phyloP scores from a whole-genome alignment of 805 yeast species.

The Pichia cabralensis region DNA sequence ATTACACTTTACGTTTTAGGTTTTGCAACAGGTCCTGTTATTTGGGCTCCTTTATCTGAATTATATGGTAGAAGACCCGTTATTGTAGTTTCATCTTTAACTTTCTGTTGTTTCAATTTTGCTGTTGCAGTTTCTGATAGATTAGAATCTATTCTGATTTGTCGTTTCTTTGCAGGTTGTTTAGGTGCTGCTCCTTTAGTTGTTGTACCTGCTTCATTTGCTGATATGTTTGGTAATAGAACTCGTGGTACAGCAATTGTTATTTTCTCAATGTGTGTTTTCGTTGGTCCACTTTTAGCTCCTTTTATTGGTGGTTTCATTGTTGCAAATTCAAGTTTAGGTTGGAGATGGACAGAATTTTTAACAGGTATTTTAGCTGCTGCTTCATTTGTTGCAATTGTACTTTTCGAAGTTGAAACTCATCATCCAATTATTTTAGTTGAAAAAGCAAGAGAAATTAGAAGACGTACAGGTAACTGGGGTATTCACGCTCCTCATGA shows the following conservation, averaged over 20 bases:
- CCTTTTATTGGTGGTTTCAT: slow-evolving; percentile 74
- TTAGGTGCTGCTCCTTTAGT: slow-evolving; percentile 81
- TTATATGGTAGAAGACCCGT: slow-evolving; percentile 61
- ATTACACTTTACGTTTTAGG: slow-evolving; percentile 83
- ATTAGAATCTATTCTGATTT: slow-evolving; percentile 63
- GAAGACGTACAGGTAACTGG: slow-evolving; percentile 71
- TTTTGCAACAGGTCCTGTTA: slow-evolving; percentile 84
- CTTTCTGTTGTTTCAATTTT: slow-evolving; percentile 51
- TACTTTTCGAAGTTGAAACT: slow-evolving; percentile 51
- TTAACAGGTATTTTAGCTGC: slow-evolving; percentile 54
- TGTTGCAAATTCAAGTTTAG: slow-evolving; percentile 40
- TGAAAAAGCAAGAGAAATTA: slow-evolving; percentile 50
- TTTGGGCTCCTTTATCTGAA: slow-evolving; percentile 88
- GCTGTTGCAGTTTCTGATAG: slow-evolving; percentile 75
- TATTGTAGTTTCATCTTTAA: slow-evolving; percentile 44
- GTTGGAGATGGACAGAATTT: slow-evolving; percentile 82
- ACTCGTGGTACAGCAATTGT: slow-evolving; percentile 70
- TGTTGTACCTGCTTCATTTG: slow-evolving; percentile 78
- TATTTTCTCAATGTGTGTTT: slow-evolving; percentile 62
- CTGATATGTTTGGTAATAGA: slow-evolving; percentile 62
- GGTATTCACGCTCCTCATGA: slow-evolving; percentile 74
- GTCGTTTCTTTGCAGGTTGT: slow-evolving; percentile 73
- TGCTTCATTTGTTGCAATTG: slow-evolving; percentile 25
- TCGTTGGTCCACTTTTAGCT: slow-evolving; percentile 71
- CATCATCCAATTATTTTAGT: slow-evolving; percentile 62